Conservation (phyloP, 2,329 filamentous ascomycete species). For the Epichloe baconii region DNA sequence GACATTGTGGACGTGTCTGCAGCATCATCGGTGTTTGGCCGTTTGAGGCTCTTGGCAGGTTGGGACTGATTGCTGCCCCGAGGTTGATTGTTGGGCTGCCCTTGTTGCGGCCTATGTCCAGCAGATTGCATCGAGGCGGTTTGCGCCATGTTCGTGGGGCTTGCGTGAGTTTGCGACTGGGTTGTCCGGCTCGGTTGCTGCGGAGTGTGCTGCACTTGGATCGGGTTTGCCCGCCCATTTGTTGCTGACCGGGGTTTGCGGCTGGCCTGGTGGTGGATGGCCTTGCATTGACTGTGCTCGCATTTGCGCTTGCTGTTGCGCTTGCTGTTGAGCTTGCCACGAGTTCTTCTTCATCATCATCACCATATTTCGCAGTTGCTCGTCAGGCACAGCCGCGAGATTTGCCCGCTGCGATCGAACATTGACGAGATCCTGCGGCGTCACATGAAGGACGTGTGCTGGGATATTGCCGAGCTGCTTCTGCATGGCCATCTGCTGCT, state of each 20-base stretch:
- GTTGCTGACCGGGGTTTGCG: slow-evolving; percentile 11
- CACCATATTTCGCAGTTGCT: slow-evolving; percentile 20
- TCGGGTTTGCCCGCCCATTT: slow-evolving; percentile 7
- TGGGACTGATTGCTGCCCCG: slow-evolving; percentile 13
- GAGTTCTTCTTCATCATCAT: slow-evolving; percentile 20
- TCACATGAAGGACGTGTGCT: slow-evolving; percentile 19
- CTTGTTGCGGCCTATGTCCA: slow-evolving; percentile 18
- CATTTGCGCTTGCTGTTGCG: slow-evolving; percentile 13
- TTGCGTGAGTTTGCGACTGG: slow-evolving; percentile 25
- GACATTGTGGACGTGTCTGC: slow-evolving; percentile 15
- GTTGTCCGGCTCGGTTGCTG: slow-evolving; percentile 31
- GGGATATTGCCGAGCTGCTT: slow-evolving; percentile 15
- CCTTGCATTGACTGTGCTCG: slow-evolving; percentile 11
- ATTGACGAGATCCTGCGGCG: slow-evolving; percentile 20
- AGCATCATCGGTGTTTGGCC: slow-evolving; percentile 33
- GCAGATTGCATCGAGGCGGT: slow-evolving; percentile 17
- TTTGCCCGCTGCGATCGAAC: slow-evolving; percentile 15
- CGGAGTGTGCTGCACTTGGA: slow-evolving; percentile 32
- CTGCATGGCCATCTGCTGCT: slow-evolving; percentile 13
- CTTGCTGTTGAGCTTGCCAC: slow-evolving; percentile 20
- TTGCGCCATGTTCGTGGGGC: slow-evolving; percentile 31
- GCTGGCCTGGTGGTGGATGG: slow-evolving; percentile 11
- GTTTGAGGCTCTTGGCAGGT: slow-evolving; percentile 34
- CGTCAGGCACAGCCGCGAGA: slow-evolving; percentile 18
- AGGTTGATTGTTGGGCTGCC: slow-evolving; percentile 12